Conservation (phyloP, 345 rosid species). For the Gossypium stocksii region DNA sequence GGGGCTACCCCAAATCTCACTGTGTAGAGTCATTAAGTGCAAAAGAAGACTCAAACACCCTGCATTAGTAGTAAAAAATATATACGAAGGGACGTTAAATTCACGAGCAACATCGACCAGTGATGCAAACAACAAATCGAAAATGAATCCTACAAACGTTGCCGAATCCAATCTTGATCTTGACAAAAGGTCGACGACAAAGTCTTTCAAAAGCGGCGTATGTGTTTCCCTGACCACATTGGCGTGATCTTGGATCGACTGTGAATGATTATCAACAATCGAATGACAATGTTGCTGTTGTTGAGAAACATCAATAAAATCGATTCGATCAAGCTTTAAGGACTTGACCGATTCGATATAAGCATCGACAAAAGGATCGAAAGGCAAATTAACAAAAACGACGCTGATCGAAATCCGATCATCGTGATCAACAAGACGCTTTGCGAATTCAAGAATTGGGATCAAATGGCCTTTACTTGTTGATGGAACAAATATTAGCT, state of each 20-base stretch:
- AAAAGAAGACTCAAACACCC: conserved; percentile 32
- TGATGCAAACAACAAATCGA: conserved; percentile 41
- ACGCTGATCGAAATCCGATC: not conserved
- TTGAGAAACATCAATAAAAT: not conserved
- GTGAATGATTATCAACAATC: not conserved
- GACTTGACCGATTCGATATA: not conserved
- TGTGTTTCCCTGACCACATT: not conserved
- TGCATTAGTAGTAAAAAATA: conserved; percentile 30
- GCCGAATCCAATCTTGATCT: not conserved
- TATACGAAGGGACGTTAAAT: conserved; percentile 41
- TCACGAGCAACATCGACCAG: conserved; percentile 36
- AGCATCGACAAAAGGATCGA: not conserved
- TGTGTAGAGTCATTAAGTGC: conserved; percentile 29
- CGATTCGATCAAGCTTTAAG: not conserved
- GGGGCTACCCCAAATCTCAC: not conserved
- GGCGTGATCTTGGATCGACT: not conserved
- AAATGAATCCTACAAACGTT: not conserved
- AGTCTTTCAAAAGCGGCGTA: not conserved
- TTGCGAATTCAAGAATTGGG: not conserved
- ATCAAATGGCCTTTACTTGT: not conserved
- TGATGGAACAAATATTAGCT: not conserved
- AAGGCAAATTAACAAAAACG: not conserved
- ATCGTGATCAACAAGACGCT: not conserved
- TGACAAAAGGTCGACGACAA: not conserved
- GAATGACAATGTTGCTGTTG: not conserved